Evolutionary conservation across 2,329 filamentous ascomycete species (phyloP), one percentile per base, ranked within the genome.

Genomic region (Fusarium sp.): DNA sequence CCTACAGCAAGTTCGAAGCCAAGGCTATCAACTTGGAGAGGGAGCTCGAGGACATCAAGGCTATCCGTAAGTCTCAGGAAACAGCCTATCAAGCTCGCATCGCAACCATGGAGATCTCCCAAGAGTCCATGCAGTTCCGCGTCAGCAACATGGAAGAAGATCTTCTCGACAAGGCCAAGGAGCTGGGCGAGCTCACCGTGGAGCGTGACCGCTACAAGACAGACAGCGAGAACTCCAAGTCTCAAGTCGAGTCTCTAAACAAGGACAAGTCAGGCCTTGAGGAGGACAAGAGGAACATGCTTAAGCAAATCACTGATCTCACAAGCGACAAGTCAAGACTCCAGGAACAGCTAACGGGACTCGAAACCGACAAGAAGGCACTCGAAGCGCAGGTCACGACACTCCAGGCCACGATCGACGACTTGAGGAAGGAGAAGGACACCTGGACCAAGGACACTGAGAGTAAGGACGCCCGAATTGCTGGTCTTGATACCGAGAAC

Each of bases 21-120:
- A 76, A 75, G 65, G 66, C 74, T 1, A 72, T 72, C 68, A 78
- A 78, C 63, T 51, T 78, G 27, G 74, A 78, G 58, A 54, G 77
- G 4, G 77, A 78, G 56, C 68, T 78, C 0, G 69, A 72, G 5
- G 77, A 78, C 33, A 57, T 78, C 52, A 70, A 66, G 31, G 49
- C 66, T n/a, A 78, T 78, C 21, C 51, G 72, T 23, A 77, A 78
- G 63, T 70, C 71, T 16, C 74, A 77, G 8, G 73, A 78, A 57
- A 77, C 67, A 3, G 72, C 77, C 16, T 78, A 77, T 10, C 69
- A 62, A 31, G 76, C 77, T 14, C 77, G 73, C 16, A 73, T 78
- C 14, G 70, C 77, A 4, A 73, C 70, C 9, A 69, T 78, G 35
- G 77, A 78, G 54, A 78, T 78, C 37, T 78, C 77, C 15, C 72